Percentiles rank a stretch among this genome's conserved stretches.
These are phyloP conservation scores for Linum lewisii DNA, from an alignment of 345 rosid genomes.

Conservation along the genomic window DNA sequence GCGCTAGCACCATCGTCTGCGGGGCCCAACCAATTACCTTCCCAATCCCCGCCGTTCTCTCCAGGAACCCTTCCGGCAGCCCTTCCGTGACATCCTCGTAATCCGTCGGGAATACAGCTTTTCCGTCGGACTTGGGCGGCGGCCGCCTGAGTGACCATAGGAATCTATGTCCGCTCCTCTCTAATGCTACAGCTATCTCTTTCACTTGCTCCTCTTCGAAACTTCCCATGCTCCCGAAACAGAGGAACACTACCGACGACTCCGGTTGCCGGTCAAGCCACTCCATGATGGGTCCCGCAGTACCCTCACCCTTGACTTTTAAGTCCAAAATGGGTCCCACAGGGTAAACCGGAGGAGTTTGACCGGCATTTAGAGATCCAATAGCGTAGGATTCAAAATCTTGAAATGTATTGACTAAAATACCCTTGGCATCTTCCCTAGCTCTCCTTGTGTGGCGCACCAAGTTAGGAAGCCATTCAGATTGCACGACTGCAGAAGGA, in stretches of 20 bases:
- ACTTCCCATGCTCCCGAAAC: slow-evolving; percentile 17
- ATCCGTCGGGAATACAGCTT: neutral
- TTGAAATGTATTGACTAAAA: slow-evolving; percentile 9
- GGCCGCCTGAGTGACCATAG: slow-evolving; percentile 16
- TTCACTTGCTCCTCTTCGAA: slow-evolving; percentile 9
- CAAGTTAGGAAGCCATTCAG: neutral
- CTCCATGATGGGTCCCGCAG: neutral
- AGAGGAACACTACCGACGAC: slow-evolving; percentile 12
- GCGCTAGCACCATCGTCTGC: slow-evolving; percentile 10
- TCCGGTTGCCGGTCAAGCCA: slow-evolving; percentile 18
- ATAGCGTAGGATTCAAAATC: slow-evolving; percentile 7
- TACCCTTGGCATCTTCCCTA: neutral
- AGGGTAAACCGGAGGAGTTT: neutral
- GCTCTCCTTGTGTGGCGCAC: neutral
- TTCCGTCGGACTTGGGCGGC: neutral
- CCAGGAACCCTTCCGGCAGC: slow-evolving; percentile 11
- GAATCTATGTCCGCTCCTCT: slow-evolving; percentile 6
- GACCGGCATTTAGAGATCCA: neutral
- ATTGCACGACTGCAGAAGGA: neutral
- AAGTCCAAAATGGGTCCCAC: slow-evolving; percentile 7
- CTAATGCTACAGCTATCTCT: slow-evolving; percentile 11
- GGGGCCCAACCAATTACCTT: slow-evolving; percentile 13
- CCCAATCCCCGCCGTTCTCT: slow-evolving; percentile 6
- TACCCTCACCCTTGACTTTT: neutral
- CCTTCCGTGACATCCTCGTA: neutral